Conservation (phyloP, 129 eudicot genomes). For the Centella asiatica region DNA sequence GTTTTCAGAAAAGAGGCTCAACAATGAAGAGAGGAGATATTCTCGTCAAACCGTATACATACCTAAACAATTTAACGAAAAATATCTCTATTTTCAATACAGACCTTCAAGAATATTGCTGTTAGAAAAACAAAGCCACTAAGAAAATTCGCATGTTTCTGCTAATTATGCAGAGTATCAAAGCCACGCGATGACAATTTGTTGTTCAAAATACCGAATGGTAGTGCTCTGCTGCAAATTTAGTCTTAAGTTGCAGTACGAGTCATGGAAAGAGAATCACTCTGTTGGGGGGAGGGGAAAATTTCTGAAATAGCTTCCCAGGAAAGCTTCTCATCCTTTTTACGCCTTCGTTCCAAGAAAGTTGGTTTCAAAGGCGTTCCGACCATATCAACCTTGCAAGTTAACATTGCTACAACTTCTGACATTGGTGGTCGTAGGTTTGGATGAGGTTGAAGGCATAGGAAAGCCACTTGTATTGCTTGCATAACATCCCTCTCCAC, state of each 20-base stretch:
- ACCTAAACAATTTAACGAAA: no score
- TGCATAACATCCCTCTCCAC: conserved; percentile 50
- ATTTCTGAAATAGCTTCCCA: conserved; percentile 42
- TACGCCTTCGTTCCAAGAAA: conserved; percentile 33
- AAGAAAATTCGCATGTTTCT: no score
- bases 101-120: no score
- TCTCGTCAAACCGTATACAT: no score
- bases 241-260: conserved; percentile 28
- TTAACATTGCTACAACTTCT: conserved; percentile 60
- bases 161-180: background rate
- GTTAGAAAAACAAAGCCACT: no score
- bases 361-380: conserved; percentile 50
- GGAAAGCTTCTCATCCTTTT: conserved; percentile 31
- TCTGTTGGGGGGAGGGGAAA: conserved; percentile 42
- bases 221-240: background rate
- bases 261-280: conserved; percentile 42
- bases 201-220: no score
- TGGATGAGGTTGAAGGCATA: conserved; percentile 62
- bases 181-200: background rate
- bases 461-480: conserved; percentile 46
- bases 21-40: no score
- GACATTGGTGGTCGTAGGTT: conserved; percentile 66
- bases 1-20: no score
- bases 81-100: no score
- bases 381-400: conserved; percentile 37